Evolutionary conservation across 495 filamentous ascomycete species (phyloP).

Genomic region (Xanthoparmelia taractica): DNA sequence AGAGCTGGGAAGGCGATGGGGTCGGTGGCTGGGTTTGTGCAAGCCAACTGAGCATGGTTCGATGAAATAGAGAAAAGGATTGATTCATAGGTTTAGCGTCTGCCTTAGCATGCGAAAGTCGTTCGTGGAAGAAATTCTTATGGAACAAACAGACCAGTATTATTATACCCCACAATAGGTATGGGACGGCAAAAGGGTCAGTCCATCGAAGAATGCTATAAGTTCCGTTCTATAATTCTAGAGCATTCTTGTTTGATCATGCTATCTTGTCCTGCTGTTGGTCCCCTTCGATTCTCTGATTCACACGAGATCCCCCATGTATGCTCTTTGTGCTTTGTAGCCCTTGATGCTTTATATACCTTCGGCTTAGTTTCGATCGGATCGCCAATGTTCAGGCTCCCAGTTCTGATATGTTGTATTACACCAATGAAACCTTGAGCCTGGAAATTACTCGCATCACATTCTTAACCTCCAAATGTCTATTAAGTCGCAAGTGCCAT

Average conservation of each 20-base stretch:
- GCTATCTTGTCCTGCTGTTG: background rate
- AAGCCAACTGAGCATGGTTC: conserved; percentile 3
- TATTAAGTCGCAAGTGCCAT: too few relatives aligned
- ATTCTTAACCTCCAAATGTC: too few relatives aligned
- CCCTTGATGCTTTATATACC: background rate
- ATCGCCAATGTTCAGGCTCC: background rate
- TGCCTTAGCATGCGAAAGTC: background rate
- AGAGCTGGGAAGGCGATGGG: conserved; percentile 20
- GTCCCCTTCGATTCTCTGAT: background rate
- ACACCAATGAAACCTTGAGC: too few relatives aligned
- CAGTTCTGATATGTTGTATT: background rate
- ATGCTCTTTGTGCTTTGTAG: background rate
- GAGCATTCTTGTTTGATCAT: background rate
- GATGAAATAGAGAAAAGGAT: background rate
- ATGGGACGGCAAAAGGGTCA: background rate
- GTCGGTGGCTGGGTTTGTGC: conserved; percentile 16
- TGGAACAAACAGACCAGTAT: background rate
- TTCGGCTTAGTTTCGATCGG: background rate
- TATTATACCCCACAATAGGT: background rate
- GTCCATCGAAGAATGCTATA: background rate
- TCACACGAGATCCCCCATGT: background rate
- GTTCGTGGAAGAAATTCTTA: background rate
- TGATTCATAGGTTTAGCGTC: background rate
- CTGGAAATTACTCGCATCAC: too few relatives aligned
- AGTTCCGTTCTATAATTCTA: background rate